Conservation (phyloP, 192 early-diverging fungal genomes). For the Gaertneriomyces semiglobifer region DNA sequence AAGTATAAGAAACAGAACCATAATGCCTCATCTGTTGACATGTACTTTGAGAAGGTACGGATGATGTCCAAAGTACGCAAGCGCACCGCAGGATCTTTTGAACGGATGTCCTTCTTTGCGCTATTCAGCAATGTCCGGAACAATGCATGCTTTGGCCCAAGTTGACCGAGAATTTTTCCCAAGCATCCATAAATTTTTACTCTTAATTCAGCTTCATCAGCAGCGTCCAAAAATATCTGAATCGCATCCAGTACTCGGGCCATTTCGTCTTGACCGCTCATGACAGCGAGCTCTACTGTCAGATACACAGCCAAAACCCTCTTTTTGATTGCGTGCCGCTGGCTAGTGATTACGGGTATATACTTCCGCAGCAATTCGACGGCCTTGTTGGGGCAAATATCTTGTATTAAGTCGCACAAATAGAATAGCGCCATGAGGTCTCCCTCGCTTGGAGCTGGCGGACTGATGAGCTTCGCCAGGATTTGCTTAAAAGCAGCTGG, state of each 20-base stretch:
- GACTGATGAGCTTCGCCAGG: conserved; percentile 36
- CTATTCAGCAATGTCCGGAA: conserved; percentile 46
- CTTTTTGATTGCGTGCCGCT: conserved; percentile 40
- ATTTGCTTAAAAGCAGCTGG: conserved; percentile 51
- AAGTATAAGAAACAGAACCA: conserved; percentile 46
- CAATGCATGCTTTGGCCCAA: conserved; percentile 45
- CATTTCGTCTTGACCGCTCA: conserved; percentile 48
- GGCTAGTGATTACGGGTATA: conserved; percentile 44
- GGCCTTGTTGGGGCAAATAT: conserved; percentile 45
- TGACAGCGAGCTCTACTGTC: conserved; percentile 44
- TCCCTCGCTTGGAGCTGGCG: conserved; percentile 44
- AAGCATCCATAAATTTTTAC: conserved; percentile 44
- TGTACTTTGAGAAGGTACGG: conserved; percentile 42
- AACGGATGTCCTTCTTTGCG: conserved; percentile 46
- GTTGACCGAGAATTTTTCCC: conserved; percentile 36
- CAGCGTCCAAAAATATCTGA: conserved; percentile 41
- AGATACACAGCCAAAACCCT: conserved; percentile 45
- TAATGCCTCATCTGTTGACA: conserved; percentile 47
- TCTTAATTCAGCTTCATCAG: conserved; percentile 32
- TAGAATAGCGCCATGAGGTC: conserved; percentile 55
- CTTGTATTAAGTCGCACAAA: conserved; percentile 41
- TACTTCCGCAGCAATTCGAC: conserved; percentile 42
- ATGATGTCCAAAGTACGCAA: conserved; percentile 40
- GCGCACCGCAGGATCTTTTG: conserved; percentile 39
- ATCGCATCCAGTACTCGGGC: conserved; percentile 45